Evolutionary conservation across 176 grass and related monocot species (phyloP).

Genomic region (bread wheat (Triticum aestivum)): IWGSC_CS_RefSeq_v2.1 NC_057811.1:354880191-354880690

Average conservation of each 20-base stretch:
- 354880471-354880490: neutral
- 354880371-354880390: neutral
- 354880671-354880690: neutral
- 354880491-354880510: neutral
- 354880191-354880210: neutral
- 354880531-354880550: conserved; percentile 13
- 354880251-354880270: neutral
- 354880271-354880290: no score
- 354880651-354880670: neutral
- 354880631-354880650: neutral
- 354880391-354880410: neutral
- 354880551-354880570: conserved; percentile 3
- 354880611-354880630: neutral
- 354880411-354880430: neutral
- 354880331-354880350: neutral
- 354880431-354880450: neutral
- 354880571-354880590: neutral
- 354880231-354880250: neutral
- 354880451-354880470: neutral
- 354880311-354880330: neutral
- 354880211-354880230: neutral
- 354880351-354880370: neutral
- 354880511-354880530: neutral
- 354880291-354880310: neutral
- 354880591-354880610: conserved; percentile 6